Evolutionary conservation across 139 green algal species (phyloP), one percentile per base, ranked within the genome.

Genomic region (Chlorella ohadii): DNA sequence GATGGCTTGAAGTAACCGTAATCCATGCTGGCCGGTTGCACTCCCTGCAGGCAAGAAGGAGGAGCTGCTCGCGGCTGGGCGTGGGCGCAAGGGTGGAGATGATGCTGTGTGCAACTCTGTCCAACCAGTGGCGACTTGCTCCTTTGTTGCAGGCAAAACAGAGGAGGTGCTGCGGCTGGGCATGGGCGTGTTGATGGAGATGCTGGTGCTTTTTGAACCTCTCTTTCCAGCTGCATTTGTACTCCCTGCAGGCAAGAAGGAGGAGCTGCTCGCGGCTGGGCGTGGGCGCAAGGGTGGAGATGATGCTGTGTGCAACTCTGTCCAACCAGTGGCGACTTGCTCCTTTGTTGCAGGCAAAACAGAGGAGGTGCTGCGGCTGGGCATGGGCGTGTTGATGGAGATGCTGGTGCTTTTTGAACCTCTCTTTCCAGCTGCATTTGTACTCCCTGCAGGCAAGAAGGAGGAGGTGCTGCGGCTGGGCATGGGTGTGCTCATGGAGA

Each of bases 401-500:
- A 85, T 80, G 6, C 76, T 96, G 65, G 70, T 92, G 25, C 61
- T 63, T 19, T 90, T n/a, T n/a, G 44, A 6, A 55, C 6, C 11
- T 16, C 44, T 55, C 11, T 55, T 55, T 55, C 11, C 11, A 11
- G 91, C 83, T 16, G 44, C 44, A 51, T 51, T 9, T 51, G 44
- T 9, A 51, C 44, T 11, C 5, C 25, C 15, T 82, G 85, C 76
- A 68, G 82, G 56, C 71, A 91, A 87, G 86, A 81, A 72, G 56
- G 36, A 87, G 44, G 70, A 88, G 61, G 75, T 95, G 34, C 83
- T 96, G 61, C 74, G 89, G 11, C 90, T 96, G 39, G 88, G 85
- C 85, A 94, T 95, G 85, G 91, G 90, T 0, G 78, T 86, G 20
- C 86, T 96, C 74, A 81, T 94, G 55, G 44, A 90, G 47, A 87